Percentiles rank a stretch among this genome's conserved stretches.
Evolutionary conservation across 2,329 filamentous ascomycete species (phyloP).

Genomic region (Penicillium corylophilum): DNA sequence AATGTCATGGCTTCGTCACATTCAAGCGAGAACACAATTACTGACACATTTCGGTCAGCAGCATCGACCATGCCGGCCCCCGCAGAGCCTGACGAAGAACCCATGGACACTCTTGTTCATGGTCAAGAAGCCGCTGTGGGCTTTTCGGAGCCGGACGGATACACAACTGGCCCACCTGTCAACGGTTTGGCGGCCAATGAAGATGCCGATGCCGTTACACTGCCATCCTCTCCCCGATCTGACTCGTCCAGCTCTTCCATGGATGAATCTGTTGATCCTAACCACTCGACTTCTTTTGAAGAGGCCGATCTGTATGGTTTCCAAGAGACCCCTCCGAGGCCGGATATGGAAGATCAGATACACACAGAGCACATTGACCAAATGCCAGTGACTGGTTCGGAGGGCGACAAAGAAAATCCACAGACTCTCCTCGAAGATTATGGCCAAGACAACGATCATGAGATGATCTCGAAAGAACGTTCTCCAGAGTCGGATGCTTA

Average conservation of each 20-base stretch:
- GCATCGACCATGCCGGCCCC: neutral
- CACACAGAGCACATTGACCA: constrained; percentile 1
- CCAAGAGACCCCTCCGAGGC: neutral
- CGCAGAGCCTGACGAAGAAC: neutral
- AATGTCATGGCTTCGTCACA: neutral
- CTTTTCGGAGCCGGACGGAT: neutral
- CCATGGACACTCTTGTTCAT: neutral
- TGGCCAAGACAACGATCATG: constrained; percentile 6
- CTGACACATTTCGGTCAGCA: neutral
- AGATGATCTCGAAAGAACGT: constrained; percentile 26
- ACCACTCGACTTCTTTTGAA: constrained; percentile 14
- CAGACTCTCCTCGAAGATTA: neutral
- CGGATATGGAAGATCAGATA: constrained; percentile 3
- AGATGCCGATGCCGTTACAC: constrained; percentile 10
- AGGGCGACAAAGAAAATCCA: constrained; percentile 9
- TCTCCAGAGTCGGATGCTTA: constrained; percentile 52
- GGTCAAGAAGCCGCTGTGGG: neutral
- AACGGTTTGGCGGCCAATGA: constrained; percentile 12
- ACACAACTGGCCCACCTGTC: constrained; percentile 7
- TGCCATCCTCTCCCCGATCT: constrained; percentile 21
- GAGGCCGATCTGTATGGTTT: constrained; percentile 10
- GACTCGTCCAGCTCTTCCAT: constrained; percentile 37
- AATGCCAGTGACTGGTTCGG: constrained; percentile 2
- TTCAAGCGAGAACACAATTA: neutral
- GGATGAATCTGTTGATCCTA: constrained; percentile 37